Conservation (phyloP, 768 basidiomycete genomes). For the Russula griseocarnosa region DNA sequence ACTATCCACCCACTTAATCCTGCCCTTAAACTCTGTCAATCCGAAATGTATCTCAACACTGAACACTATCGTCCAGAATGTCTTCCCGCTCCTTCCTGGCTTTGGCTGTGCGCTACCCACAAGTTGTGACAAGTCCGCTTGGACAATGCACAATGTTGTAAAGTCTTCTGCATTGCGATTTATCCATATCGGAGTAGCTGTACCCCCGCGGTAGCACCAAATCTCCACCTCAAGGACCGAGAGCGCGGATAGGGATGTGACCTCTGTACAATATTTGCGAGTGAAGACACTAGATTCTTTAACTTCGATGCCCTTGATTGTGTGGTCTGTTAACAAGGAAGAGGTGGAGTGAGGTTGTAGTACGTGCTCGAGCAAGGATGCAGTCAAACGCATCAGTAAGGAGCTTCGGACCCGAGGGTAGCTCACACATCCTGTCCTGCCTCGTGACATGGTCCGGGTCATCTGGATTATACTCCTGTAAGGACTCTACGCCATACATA, state of each 20-base stretch:
- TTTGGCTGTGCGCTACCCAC: slow-evolving; percentile 69
- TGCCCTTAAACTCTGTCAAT: slow-evolving; percentile 74
- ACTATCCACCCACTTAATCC: slow-evolving; percentile 79
- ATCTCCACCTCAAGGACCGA: slow-evolving; percentile 82
- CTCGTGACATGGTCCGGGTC: slow-evolving; percentile 65
- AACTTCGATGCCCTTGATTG: slow-evolving; percentile 58
- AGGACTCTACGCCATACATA: slow-evolving; percentile 79
- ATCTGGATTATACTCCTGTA: slow-evolving; percentile 59
- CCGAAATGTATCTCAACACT: slow-evolving; percentile 82
- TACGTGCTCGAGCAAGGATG: slow-evolving; percentile 61
- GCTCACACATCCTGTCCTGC: slow-evolving; percentile 62
- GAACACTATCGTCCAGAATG: slow-evolving; percentile 81
- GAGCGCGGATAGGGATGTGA: slow-evolving; percentile 68
- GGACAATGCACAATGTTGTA: slow-evolving; percentile 73
- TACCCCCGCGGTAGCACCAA: slow-evolving; percentile 80
- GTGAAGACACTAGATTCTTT: slow-evolving; percentile 80
- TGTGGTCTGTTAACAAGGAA: slow-evolving; percentile 12
- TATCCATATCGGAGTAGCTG: slow-evolving; percentile 70
- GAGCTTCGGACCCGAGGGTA: slow-evolving; percentile 71
- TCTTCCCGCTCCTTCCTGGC: slow-evolving; percentile 57
- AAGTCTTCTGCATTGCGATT: slow-evolving; percentile 61
- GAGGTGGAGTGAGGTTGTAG: background rate
- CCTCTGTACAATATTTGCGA: slow-evolving; percentile 77
- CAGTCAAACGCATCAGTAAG: slow-evolving; percentile 81
- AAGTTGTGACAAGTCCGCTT: slow-evolving; percentile 70